Evolutionary conservation across 176 grass and related monocot species (phyloP), one percentile per base, ranked within the genome.

Genomic region (Phoenix roebelenii): DNA sequence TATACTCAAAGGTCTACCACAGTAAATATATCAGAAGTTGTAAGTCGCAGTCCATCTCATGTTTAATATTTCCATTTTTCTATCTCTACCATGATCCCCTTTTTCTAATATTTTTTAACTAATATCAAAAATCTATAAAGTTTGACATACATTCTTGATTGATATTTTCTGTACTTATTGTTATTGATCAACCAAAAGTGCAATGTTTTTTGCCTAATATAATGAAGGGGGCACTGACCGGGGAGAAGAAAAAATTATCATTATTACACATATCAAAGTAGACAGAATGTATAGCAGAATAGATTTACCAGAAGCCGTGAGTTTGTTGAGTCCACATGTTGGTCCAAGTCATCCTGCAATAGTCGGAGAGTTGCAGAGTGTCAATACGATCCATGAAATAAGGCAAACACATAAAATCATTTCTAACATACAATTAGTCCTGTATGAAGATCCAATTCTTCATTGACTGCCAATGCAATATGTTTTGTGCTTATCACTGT

Each of bases 401-500:
- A 3, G 57, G 58, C 51, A 20, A 65, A 63, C 52, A 75, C 86
- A 6, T 30, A 6, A 30, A 30, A 30, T 30, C 28, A 30, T 4
- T 5, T 6, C 28, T 30, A 30, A 30, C 28, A 85, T 65, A 97
- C 91, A 77, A 96, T 96, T 62, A 96, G 76, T 90, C 83, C 77
- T 51, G 91, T 90, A 51, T 96, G 91, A 49, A 96, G 75, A 57
- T 68, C 81, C 71, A 97, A 79, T 77, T 97, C 92, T 79, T 97
- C 92, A 64, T 97, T 91, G 66, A 97, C 92, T 50, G 92, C 87
- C 62, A 97, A 75, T n/a, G 87, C 87, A 49, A 97, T 97, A 77
- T 97, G 92, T 61, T 97, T 97, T 64, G 87, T 97, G 70, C 92
- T 97, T 56, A 88, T 30, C 16, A 97, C 87, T 24, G 92, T 88